Base-by-base conservation (phyloP, 805 yeast species). In the Wickerhamomyces canadensis region DNA sequence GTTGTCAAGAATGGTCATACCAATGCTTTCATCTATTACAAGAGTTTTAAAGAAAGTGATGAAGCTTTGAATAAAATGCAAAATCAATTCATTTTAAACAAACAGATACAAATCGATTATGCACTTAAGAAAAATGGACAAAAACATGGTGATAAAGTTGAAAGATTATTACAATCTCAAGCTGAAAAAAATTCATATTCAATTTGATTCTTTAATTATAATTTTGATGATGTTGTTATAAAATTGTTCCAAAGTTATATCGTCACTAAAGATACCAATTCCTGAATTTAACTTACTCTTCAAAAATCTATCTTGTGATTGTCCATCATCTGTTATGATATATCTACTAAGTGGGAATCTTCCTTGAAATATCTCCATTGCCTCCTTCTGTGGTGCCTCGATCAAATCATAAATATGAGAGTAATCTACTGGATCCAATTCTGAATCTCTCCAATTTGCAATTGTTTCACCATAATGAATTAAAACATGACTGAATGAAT, bases 291-390 rank as follows among this genome's bases (percentile, higher is more conserved):
- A 76, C 62, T 87, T 88, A 19, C 96, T 84, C 61, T 85, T 78
- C 62, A 91, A 71, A 71, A 93, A 91, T 61, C 98, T 78, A 5
- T 96, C 96, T 65, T 91, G 98, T 15, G 96, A 87, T 40, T 95
- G 95, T 47, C 97, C 97, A 51, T 89, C 96, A 58, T 89, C 96
- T 40, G 96, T 86, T 50, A 87, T 91, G 47, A 91, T 86, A 55
- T 87, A 91, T 61, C 98, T 77, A 32, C 98, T 98, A 55, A 93
- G 70, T 49, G 98, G 98, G 77, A 85, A 89, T 56, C 98, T 76
- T 53, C 87, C 95, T 17, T 82, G 76, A 50, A 91, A 74, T 44
- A 89, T 71, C 49, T 81, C 85, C 8, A 93, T 84, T 10, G 96
- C 97, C 61, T 93, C 98, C 37, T 74, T 72, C 53, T 84, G 78